phyloP scores from a whole-genome alignment of 768 basidiomycete genomes.

The Leccinum obscurum region DNA sequence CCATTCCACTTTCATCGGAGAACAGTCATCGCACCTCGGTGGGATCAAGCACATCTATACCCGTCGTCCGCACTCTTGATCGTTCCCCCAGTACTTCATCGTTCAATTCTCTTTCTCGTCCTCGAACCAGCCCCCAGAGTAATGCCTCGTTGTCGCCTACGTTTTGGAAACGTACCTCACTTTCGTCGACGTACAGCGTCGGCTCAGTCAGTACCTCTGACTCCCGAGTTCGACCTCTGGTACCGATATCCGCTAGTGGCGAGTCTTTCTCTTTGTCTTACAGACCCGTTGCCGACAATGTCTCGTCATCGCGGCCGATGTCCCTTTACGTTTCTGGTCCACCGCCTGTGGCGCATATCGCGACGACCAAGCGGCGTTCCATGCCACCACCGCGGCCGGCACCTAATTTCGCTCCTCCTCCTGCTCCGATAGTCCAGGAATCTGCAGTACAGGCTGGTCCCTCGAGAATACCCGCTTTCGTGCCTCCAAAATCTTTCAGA shows the following conservation, averaged over 20 bases:
- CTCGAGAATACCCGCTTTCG: slow-evolving; percentile 5
- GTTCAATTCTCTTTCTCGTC: slow-evolving; percentile 33
- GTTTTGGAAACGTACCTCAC: slow-evolving; percentile 54
- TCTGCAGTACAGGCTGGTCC: slow-evolving; percentile 4
- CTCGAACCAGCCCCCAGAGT: slow-evolving; percentile 41
- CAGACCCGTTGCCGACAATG: slow-evolving; percentile 6
- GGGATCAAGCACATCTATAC: slow-evolving; percentile 26
- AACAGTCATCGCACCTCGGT: slow-evolving; percentile 25
- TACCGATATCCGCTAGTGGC: slow-evolving; percentile 5
- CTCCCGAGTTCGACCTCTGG: slow-evolving; percentile 31
- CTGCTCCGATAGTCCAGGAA: slow-evolving; percentile 49
- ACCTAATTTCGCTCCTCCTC: slow-evolving; percentile 68
- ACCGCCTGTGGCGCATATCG: slow-evolving; percentile 14
- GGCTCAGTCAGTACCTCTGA: slow-evolving; percentile 44
- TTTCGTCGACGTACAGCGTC: slow-evolving; percentile 48
- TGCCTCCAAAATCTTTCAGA: slow-evolving; percentile 44
- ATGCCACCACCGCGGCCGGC: slow-evolving; percentile 76
- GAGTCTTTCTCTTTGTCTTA: slow-evolving; percentile 16
- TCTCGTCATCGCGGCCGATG: slow-evolving; percentile 18
- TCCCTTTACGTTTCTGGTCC: slow-evolving; percentile 21
- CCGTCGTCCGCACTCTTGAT: slow-evolving; percentile 33
- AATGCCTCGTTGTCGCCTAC: slow-evolving; percentile 46
- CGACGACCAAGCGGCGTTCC: slow-evolving; percentile 51
- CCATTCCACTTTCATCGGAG: slow-evolving; percentile 37
- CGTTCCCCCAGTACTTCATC: slow-evolving; percentile 40